A percentile compares a stretch with the other conserved stretches of the same genome.
Conservation (phyloP, 179 eudicot species). For the Spergularia azorica region DNA sequence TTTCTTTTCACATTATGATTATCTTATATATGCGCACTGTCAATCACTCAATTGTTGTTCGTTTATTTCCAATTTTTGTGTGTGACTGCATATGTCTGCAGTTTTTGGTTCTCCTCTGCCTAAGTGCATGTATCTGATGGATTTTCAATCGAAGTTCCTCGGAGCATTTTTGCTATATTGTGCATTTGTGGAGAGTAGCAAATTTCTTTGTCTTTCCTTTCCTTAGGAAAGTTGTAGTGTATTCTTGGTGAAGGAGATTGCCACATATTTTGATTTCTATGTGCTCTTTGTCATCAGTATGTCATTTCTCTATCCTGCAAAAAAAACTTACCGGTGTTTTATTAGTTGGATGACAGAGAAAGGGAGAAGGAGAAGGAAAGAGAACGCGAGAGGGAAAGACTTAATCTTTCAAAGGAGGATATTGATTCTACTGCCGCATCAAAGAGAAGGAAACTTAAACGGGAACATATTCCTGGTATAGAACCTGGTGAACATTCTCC, state of each 20-base stretch:
- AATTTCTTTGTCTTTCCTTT: no score
- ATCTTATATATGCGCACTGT: no score
- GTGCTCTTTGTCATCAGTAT: neutral
- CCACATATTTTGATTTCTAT: neutral
- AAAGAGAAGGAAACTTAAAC: constrained; percentile 88
- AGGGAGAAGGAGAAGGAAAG: constrained; percentile 51
- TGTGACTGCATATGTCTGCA: neutral
- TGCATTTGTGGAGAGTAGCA: no score
- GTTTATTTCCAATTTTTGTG: neutral
- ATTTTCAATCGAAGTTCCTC: no score
- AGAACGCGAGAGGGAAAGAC: constrained; percentile 77
- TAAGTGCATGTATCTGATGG: neutral
- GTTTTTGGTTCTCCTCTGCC: neutral
- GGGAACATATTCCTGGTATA: constrained; percentile 63
- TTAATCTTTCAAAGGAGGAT: constrained; percentile 66
- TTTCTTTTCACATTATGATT: no score
- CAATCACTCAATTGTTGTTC: no score
- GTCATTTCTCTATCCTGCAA: neutral
- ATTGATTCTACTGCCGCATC: constrained; percentile 69
- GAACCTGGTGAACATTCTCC: constrained; percentile 95
- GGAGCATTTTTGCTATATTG: no score
- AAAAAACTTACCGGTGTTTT: neutral
- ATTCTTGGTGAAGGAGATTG: neutral
- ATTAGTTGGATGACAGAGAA: constrained; percentile 61
- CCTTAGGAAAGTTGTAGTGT: neutral